Base-by-base conservation (phyloP, 2,329 filamentous ascomycete genomes). In the Cytospora paraplurivora region DNA sequence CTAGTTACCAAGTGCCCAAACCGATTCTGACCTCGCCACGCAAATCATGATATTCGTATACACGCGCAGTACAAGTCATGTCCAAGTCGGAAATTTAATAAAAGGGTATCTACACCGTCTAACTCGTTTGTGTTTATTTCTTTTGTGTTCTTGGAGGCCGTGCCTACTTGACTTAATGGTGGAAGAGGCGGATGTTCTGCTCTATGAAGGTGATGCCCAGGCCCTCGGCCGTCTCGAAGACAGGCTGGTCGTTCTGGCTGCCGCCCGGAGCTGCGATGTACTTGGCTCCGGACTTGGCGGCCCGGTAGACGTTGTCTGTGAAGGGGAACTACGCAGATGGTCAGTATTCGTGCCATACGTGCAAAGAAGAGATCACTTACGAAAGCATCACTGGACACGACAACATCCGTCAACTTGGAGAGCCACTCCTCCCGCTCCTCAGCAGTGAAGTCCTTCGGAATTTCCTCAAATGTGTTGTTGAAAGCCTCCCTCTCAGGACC, bases 291-390 rank as follows among this genome's bases (percentile, higher is more conserved):
- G 92, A 96, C 72, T 92, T 86, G 67, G 87, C 88, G 58, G 93
- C 91, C 69, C 95, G 88, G 86, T 96, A 97, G 69, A 99, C 90
- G 72, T 99, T 99, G 82, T 99, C 95, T 73, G 92, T 92, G 80
- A 99, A 99, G 69, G 95, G 95, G 87, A 99, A 99, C 91, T 92
- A 64, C 8, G 51, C 4, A 2, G 11, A 7, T 34, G 67, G 76
- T 70, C 76, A 73, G 56, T 34, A 11, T 3, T 17, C 17, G 19
- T 69, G 37, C 68, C 59, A 60, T 13, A 41, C 13, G 41, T 27
- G 10, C 38, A 32, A 54, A 50, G 47, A 49, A 59, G 7, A 47
- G 37, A 54, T 60, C 32, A 41, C 90, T 82, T 85, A 94, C 91
- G 79, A 99, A 99, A 68, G 95, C 95, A 77, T 99, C 95, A 68